These are phyloP conservation scores for Stereum hirsutum DNA, from an alignment of 1,284 basidiomycete genomes.

Conservation along the genomic window DNA sequence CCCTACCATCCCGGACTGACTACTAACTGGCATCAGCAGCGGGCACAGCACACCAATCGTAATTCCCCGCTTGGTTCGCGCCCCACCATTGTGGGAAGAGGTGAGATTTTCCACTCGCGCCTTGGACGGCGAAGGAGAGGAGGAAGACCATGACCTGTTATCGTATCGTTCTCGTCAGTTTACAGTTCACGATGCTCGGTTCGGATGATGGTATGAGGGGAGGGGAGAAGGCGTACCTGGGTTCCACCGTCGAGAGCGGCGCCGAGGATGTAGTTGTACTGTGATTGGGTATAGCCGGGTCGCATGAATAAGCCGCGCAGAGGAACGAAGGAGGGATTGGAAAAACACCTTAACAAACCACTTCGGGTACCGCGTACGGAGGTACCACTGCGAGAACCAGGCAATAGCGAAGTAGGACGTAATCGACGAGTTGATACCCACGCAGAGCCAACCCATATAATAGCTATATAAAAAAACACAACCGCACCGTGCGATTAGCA, in stretches of 20 bases:
- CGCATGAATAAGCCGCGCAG: no score
- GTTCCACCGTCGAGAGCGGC: conserved; percentile 15
- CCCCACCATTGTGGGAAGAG: conserved; percentile 35
- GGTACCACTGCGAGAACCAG: conserved; percentile 39
- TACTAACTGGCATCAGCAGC: no score
- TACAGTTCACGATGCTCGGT: conserved; percentile 24
- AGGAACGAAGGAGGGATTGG: no score
- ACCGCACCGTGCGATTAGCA: neutral
- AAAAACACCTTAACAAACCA: conserved; percentile 52
- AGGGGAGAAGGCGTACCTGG: no score
- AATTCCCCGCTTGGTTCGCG: conserved; percentile 9
- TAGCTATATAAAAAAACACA: conserved; percentile 15
- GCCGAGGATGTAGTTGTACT: conserved; percentile 50
- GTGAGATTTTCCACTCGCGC: conserved; percentile 38
- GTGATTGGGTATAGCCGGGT: no score
- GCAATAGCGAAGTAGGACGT: conserved; percentile 31
- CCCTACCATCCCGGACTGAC: no score
- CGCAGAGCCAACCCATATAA: conserved; percentile 30
- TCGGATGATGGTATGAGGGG: no score
- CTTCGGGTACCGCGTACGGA: conserved; percentile 15
- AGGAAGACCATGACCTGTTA: conserved; percentile 19
- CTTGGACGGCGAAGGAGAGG: conserved; percentile 48
- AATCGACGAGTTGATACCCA: conserved; percentile 45
- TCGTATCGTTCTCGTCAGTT: conserved; percentile 38
- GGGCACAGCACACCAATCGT: conserved; percentile 8